These are phyloP conservation scores for Exophiala alcalophila DNA, from an alignment of 2,329 filamentous ascomycete species.

Conservation along the genomic window DNA sequence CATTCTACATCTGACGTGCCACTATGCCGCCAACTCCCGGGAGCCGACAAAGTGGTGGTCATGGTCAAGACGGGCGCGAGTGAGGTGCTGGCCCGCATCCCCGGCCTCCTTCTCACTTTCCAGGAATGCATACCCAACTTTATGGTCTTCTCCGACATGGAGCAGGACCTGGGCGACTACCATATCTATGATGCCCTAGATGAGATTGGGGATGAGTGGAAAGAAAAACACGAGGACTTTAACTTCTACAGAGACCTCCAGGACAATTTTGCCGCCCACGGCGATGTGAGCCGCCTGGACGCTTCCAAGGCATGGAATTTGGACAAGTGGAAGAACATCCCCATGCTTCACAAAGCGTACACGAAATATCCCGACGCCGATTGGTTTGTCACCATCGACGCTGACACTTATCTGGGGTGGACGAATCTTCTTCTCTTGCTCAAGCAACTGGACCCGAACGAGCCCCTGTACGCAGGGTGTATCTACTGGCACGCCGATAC, in stretches of 20 bases:
- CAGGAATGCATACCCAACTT: conserved; percentile 51
- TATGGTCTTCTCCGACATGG: conserved; percentile 44
- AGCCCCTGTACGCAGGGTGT: conserved; percentile 22
- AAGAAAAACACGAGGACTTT: conserved; percentile 49
- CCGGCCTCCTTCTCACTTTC: conserved; percentile 55
- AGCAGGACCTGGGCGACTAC: conserved; percentile 35
- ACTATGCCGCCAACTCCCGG: conserved; percentile 21
- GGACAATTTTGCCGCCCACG: conserved; percentile 14
- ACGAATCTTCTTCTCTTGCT: conserved; percentile 22
- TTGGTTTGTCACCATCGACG: conserved; percentile 54
- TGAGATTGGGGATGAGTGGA: conserved; percentile 41
- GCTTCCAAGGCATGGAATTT: conserved; percentile 47
- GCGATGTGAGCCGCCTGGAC: conserved; percentile 22
- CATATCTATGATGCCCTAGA: conserved; percentile 36
- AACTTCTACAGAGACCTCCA: conserved; percentile 37
- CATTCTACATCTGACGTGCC: conserved; percentile 9
- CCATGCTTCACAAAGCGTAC: conserved; percentile 57
- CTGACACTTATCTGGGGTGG: conserved; percentile 26
- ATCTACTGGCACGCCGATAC: conserved; percentile 24
- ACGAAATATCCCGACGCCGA: conserved; percentile 51
- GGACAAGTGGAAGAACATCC: conserved; percentile 63
- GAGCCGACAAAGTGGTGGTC: conserved; percentile 34
- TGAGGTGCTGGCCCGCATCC: conserved; percentile 52
- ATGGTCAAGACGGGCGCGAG: conserved; percentile 59
- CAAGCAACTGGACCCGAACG: conserved; percentile 19